Conservation (phyloP, 2,329 filamentous ascomycete genomes). For the Stromatinia cepivora region DNA sequence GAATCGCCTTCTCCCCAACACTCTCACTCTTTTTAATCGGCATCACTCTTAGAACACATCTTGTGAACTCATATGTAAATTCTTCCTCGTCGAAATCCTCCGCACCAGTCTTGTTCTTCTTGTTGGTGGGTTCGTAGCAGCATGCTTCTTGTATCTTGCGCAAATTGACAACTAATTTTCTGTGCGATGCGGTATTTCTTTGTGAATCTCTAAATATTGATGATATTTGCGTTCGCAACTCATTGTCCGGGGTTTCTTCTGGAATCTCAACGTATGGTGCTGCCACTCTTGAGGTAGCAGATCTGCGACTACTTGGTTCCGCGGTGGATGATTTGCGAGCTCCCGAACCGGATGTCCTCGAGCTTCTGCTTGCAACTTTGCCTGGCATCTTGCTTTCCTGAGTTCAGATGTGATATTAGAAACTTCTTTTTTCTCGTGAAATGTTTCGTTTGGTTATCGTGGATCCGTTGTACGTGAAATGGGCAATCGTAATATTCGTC, state of each 20-base stretch:
- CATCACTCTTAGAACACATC: constrained; percentile 80
- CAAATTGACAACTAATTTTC: constrained; percentile 83
- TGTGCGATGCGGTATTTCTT: constrained; percentile 82
- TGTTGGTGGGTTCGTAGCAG: constrained; percentile 60
- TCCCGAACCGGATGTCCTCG: constrained; percentile 42
- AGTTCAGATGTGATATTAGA: background rate
- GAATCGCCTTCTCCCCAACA: constrained; percentile 80
- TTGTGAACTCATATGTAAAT: constrained; percentile 82
- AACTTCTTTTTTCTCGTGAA: constrained; percentile 1
- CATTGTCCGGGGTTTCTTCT: constrained; percentile 68
- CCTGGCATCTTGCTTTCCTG: constrained; percentile 46
- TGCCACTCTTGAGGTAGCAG: constrained; percentile 45
- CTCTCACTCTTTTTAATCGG: constrained; percentile 88
- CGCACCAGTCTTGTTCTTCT: constrained; percentile 52
- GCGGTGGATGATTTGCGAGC: constrained; percentile 46
- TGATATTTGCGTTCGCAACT: constrained; percentile 72
- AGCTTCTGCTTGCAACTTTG: constrained; percentile 46
- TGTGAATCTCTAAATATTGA: constrained; percentile 79
- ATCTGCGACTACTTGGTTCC: constrained; percentile 45
- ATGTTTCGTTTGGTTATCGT: background rate
- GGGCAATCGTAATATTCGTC: background rate
- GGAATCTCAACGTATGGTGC: constrained; percentile 53
- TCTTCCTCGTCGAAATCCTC: constrained; percentile 79
- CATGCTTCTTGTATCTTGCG: constrained; percentile 90
- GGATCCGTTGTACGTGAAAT: background rate